These are phyloP conservation scores for Trichosporon faecale DNA, from an alignment of 1,284 basidiomycete genomes.

Conservation along the genomic window DNA sequence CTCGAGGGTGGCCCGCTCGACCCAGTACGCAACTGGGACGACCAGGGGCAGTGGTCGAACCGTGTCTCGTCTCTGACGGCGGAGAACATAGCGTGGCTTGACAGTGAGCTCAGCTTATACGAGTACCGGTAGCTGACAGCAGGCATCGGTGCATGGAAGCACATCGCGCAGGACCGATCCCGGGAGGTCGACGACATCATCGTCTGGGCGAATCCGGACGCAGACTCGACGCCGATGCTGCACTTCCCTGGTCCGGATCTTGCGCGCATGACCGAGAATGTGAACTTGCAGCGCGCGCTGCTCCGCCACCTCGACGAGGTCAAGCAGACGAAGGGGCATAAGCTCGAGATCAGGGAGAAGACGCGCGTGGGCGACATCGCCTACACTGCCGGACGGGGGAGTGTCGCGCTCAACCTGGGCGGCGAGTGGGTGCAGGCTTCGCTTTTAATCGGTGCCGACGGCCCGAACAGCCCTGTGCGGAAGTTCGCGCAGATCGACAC, in stretches of 20 bases:
- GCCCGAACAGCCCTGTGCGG: constrained; percentile 89
- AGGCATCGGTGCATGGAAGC: constrained; percentile 80
- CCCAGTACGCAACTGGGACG: constrained; percentile 66
- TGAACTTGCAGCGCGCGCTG: constrained; percentile 81
- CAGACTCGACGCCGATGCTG: constrained; percentile 45
- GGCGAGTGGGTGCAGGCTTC: constrained; percentile 46
- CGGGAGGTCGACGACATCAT: constrained; percentile 78
- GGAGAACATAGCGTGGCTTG: constrained; percentile 70
- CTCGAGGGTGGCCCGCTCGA: constrained; percentile 76
- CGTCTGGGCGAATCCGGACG: constrained; percentile 67
- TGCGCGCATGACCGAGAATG: constrained; percentile 80
- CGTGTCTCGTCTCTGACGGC: constrained; percentile 86
- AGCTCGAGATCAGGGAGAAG: constrained; percentile 36
- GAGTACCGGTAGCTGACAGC: background rate
- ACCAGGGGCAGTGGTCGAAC: constrained; percentile 69
- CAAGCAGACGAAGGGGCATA: background rate
- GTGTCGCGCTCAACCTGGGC: constrained; percentile 46
- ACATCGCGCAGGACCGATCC: constrained; percentile 70
- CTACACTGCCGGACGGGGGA: constrained; percentile 42
- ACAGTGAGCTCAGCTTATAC: constrained; percentile 56
- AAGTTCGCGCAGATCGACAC: constrained; percentile 80
- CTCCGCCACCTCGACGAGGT: constrained; percentile 55
- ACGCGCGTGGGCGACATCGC: constrained; percentile 44
- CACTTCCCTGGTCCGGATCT: constrained; percentile 55
- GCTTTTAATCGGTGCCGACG: constrained; percentile 80